phyloP scores from a whole-genome alignment of 805 yeast species.

The Candida mattraensis region DNA sequence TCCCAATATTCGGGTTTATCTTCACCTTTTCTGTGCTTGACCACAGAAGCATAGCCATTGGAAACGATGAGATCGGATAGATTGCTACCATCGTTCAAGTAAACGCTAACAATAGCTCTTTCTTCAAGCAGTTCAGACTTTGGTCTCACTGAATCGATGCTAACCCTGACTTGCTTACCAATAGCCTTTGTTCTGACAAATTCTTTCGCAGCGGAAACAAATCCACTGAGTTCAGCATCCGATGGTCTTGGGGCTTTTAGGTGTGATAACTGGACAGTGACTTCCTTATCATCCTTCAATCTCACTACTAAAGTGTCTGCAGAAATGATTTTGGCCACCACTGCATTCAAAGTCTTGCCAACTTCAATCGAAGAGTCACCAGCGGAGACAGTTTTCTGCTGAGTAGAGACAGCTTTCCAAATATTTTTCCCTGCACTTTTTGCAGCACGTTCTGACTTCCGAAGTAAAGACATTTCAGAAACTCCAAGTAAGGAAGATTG shows the following conservation, averaged over 20 bases:
- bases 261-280: constrained; percentile 74
- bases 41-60: constrained; percentile 74
- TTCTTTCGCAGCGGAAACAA: constrained; percentile 68
- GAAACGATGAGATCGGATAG: constrained; percentile 60
- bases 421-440: constrained; percentile 53
- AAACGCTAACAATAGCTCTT: constrained; percentile 63
- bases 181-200: constrained; percentile 65
- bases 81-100: constrained; percentile 50
- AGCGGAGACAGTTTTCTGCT: constrained; percentile 13
- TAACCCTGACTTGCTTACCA: constrained; percentile 66
- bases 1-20: constrained; percentile 81
- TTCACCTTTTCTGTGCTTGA: constrained; percentile 70
- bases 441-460: constrained; percentile 67
- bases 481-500: constrained; percentile 72
- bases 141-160: constrained; percentile 63
- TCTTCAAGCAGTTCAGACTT: constrained; percentile 62
- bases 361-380: constrained; percentile 34
- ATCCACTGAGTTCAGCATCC: constrained; percentile 56
- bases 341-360: constrained; percentile 54
- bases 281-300: constrained; percentile 49
- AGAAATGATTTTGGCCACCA: constrained; percentile 59
- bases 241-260: constrained; percentile 69
- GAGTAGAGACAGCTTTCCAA: constrained; percentile 44
- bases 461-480: constrained; percentile 54
- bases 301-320: constrained; percentile 67